These are phyloP conservation scores for Ustilago curta DNA, from an alignment of 1,284 basidiomycete species.

Conservation along the genomic window DNA sequence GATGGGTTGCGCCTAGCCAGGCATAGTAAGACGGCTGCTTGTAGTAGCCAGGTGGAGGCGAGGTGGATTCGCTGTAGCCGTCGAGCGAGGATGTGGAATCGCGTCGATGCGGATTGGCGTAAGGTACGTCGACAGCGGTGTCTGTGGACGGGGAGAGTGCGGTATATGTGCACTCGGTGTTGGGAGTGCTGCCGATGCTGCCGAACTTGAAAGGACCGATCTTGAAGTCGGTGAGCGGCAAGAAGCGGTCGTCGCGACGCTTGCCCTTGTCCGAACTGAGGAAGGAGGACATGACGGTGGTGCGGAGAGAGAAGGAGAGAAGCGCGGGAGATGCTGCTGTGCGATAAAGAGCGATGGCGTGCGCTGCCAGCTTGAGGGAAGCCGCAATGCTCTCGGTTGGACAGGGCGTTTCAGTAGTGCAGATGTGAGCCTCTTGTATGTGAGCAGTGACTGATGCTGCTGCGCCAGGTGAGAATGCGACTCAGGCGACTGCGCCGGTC, in stretches of 20 bases:
- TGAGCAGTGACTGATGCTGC: neutral
- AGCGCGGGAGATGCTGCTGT: neutral
- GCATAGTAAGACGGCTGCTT: constrained; percentile 39
- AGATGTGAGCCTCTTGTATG: neutral
- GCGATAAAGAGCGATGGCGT: neutral
- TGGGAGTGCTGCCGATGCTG: constrained; percentile 36
- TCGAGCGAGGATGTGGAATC: constrained; percentile 22
- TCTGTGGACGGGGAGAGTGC: constrained; percentile 37
- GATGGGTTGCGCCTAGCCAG: constrained; percentile 23
- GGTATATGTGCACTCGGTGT: constrained; percentile 36
- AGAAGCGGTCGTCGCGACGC: constrained; percentile 18
- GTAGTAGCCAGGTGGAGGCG: constrained; percentile 47
- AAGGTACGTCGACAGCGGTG: constrained; percentile 24
- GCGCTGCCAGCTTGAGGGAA: no score
- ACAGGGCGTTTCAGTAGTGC: neutral
- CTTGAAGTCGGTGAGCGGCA: constrained; percentile 36
- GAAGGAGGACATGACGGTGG: constrained; percentile 30
- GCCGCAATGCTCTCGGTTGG: neutral
- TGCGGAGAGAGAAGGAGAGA: neutral
- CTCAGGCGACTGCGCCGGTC: neutral
- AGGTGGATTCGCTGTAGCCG: constrained; percentile 8
- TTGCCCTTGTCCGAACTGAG: constrained; percentile 21
- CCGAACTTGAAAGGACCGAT: constrained; percentile 34
- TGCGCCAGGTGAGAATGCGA: neutral
- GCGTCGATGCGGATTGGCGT: constrained; percentile 11